phyloP scores from a whole-genome alignment of 2,329 filamentous ascomycete species.

The Ophiostoma pallidulum region DNA sequence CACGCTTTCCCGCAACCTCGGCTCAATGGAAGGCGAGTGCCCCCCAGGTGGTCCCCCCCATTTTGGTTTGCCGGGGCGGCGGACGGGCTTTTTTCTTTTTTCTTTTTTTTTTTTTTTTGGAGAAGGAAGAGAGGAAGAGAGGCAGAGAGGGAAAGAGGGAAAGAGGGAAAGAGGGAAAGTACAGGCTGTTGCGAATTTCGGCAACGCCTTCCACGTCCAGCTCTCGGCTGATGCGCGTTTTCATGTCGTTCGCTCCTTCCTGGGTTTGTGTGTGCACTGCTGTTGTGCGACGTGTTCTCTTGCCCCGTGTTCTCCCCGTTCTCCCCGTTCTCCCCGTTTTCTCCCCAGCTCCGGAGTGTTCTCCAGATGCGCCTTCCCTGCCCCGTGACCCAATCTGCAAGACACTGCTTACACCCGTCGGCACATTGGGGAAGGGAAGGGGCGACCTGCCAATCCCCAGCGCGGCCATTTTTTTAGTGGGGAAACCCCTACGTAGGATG shows the following conservation, averaged over 20 bases:
- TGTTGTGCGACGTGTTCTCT: not conserved
- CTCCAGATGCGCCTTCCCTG: too few species aligned
- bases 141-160: too few species aligned
- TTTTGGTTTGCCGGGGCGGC: too few species aligned
- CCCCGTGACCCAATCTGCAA: not conserved
- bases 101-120: too few species aligned
- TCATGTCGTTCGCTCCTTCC: too few species aligned
- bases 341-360: not conserved
- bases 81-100: not conserved
- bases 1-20: constrained; percentile 9
- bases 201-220: not conserved
- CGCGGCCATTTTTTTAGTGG: constrained; percentile 1
- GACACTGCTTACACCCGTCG: not conserved
- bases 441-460: not conserved
- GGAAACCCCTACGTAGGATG: too few species aligned
- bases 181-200: constrained; percentile 1
- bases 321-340: too few species aligned
- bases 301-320: constrained; percentile 1
- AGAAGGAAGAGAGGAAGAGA: too few species aligned
- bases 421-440: constrained; percentile 3
- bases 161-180: not conserved
- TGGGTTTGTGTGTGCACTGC: not conserved
- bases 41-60: not conserved
- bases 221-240: too few species aligned
- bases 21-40: constrained; percentile 12